Evolutionary conservation across 2,329 filamentous ascomycete genomes (phyloP), one percentile per base, ranked within the genome.

Genomic region (Fusarium xylarioides): DNA sequence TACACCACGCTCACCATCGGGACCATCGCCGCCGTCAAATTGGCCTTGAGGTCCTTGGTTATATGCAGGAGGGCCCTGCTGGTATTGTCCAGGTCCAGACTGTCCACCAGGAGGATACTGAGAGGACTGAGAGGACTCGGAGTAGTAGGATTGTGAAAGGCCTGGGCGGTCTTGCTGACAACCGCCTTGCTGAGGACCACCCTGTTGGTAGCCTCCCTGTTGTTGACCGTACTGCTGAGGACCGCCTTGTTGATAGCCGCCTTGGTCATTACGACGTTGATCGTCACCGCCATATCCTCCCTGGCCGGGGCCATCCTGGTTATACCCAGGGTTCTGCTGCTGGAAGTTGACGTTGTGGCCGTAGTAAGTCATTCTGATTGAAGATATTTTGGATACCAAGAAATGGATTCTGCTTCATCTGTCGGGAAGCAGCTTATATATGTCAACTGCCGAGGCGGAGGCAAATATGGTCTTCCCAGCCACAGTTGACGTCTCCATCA

Each of bases 1-100:
- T 19, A 85, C 56, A 30, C 83, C 83, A 32, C 83, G 82, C 59
- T 85, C 83, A n/a, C 82, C 82, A 11, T 82, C 81, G 14, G 64
- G 74, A 7, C 77, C 80, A 4, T 65, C 77, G 1, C 38, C 49
- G n/a, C 35, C 44, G 21, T 52, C 52, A 7, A 54, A 65, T 11
- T 70, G 66, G 14, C 40, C 40, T 37, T 57, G 66, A 16, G 55
- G 44, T 12, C 53, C 47, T 47, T 68, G 66, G 21, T 52, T 55
- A 15, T 60, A 28, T 30, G 54, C 26, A 35, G 54, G 18, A 26
- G 58, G 21, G 23, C 49, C 43, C 34, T 70, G 67, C 11, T 71
- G 57, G 18, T 61, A 50, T 15, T 47, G 37, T 7, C 53, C 53
- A n/a, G 65, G 52, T 21, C 69, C 68, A 26, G 54, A 40, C 7